These are phyloP conservation scores for Fusarium miscanthi DNA, from an alignment of 2,329 filamentous ascomycete species.

Conservation along the genomic window DNA sequence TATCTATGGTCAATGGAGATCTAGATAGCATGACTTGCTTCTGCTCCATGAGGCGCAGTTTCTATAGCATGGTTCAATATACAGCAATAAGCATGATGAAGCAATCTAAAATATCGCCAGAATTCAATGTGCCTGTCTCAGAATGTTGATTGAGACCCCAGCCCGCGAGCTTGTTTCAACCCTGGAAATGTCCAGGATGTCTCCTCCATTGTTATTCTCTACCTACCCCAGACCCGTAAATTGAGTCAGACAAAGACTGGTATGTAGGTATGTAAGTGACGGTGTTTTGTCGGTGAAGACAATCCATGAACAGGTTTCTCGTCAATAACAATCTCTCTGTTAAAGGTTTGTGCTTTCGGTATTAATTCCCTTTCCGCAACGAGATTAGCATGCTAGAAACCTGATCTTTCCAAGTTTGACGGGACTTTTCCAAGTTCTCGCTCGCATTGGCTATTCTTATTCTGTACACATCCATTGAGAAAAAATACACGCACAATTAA, in stretches of 20 bases:
- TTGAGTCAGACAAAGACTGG: constrained; percentile 36
- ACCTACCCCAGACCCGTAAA: constrained; percentile 40
- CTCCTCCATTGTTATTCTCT: constrained; percentile 27
- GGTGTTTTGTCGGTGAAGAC: constrained; percentile 30
- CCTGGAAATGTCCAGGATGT: constrained; percentile 15
- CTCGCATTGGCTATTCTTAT: constrained; percentile 19
- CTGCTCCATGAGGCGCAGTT: neutral
- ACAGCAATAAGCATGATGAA: constrained; percentile 15
- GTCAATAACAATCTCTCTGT: neutral
- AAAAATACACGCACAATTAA: constrained; percentile 17
- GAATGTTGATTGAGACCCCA: constrained; percentile 24
- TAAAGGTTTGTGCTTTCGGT: neutral
- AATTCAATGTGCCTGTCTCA: constrained; percentile 3
- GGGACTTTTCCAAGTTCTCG: constrained; percentile 3
- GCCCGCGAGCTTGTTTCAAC: constrained; percentile 39
- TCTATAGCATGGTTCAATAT: neutral
- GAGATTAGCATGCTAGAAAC: constrained; percentile 8
- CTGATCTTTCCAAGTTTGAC: constrained; percentile 26
- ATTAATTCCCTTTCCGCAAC: neutral
- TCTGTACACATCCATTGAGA: constrained; percentile 27
- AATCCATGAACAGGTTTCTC: constrained; percentile 2
- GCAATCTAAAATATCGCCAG: constrained; percentile 12
- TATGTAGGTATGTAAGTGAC: constrained; percentile 38
- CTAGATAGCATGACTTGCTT: constrained; percentile 4
- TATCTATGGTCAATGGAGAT: constrained; percentile 18